Conservation (phyloP, 1,139 yeast genomes). For the Yarrowia galli region DNA sequence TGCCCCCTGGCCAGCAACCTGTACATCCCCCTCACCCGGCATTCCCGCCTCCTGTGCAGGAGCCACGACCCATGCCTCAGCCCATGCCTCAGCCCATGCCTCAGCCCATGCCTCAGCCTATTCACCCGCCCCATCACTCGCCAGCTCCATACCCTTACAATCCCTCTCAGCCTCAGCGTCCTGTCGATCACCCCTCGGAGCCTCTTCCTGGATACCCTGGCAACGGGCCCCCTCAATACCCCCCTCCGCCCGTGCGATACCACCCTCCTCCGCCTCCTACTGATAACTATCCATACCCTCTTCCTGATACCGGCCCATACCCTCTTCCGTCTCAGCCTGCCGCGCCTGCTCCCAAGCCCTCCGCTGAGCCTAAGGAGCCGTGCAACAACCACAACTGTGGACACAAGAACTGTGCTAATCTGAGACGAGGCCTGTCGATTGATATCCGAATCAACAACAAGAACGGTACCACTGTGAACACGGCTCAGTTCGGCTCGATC, state of each 20-base stretch:
- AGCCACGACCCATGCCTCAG: background rate
- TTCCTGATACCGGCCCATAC: constrained; percentile 8
- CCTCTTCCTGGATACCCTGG: constrained; percentile 36
- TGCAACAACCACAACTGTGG: constrained; percentile 28
- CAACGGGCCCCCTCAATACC: constrained; percentile 7
- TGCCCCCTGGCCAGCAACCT: background rate
- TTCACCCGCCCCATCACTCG: background rate
- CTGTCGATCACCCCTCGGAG: constrained; percentile 22
- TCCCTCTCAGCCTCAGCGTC: constrained; percentile 25
- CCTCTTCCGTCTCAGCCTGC: constrained; percentile 20
- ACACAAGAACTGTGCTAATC: constrained; percentile 5
- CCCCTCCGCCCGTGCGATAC: constrained; percentile 25
- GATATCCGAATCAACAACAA: constrained; percentile 31
- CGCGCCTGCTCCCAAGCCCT: constrained; percentile 1
- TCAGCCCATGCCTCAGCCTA: constrained; percentile 3
- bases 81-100: constrained; percentile 1
- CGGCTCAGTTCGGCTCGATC: constrained; percentile 17
- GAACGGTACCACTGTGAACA: constrained; percentile 12
- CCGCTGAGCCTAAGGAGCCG: constrained; percentile 22
- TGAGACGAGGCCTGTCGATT: constrained; percentile 30
- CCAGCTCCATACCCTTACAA: constrained; percentile 24
- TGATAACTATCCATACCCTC: constrained; percentile 31
- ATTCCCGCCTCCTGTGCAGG: background rate
- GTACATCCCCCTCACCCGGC: too few relatives aligned
- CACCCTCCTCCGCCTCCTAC: constrained; percentile 27